These are phyloP conservation scores for Yamadazyma friedrichii DNA, from an alignment of 1,139 yeast genomes.

Conservation along the genomic window DNA sequence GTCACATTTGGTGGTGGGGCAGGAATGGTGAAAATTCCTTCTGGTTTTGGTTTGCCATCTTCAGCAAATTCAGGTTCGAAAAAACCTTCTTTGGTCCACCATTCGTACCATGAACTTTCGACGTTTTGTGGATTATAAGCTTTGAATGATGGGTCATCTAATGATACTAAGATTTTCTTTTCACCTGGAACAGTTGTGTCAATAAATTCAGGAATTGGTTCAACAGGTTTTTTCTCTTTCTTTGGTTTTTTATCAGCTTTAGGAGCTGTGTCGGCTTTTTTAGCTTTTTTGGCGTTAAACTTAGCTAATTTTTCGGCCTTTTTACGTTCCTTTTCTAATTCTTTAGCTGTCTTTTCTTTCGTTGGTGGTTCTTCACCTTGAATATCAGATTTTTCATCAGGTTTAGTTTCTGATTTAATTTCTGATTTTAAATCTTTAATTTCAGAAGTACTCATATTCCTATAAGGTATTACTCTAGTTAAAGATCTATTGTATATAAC, in stretches of 20 bases:
- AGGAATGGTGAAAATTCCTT: conserved; percentile 86
- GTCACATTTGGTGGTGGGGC: conserved; percentile 99
- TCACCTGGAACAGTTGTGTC: conserved; percentile 87
- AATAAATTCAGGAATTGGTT: conserved; percentile 75
- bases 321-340: conserved; percentile 88
- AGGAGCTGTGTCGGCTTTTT: conserved; percentile 51
- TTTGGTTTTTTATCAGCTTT: conserved; percentile 60
- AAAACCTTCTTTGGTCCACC: conserved; percentile 92
- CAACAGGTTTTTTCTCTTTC: conserved; percentile 68
- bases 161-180: conserved; percentile 77
- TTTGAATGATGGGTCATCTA: conserved; percentile 91
- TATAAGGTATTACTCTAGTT: background rate
- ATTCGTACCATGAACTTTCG: conserved; percentile 95
- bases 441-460: background rate
- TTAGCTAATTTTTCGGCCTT: conserved; percentile 97
- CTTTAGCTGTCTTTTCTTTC: conserved; percentile 63
- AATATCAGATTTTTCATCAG: background rate
- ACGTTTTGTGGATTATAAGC: conserved; percentile 92
- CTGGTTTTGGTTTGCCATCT: conserved; percentile 75
- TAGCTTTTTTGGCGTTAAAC: conserved; percentile 89
- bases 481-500: background rate
- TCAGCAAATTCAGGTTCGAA: conserved; percentile 83
- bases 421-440: background rate
- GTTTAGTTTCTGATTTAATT: background rate
- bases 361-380: conserved; percentile 7